Evolutionary conservation across 176 grass and related monocot genomes (phyloP).

Genomic region (Thalia dealbata): DNA sequence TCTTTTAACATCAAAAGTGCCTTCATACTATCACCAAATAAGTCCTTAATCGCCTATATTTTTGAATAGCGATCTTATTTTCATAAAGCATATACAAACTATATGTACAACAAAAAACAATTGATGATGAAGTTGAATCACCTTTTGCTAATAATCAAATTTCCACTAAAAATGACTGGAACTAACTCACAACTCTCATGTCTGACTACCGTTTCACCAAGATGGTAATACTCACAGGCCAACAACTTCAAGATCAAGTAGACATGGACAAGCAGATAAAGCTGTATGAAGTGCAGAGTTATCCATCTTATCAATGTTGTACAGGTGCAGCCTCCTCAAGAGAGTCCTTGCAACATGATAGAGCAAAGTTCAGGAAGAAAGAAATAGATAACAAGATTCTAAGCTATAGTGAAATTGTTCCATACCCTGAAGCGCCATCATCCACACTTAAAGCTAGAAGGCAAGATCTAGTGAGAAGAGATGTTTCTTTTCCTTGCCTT

Average conservation of each 20-base stretch:
- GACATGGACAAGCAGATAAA: constrained; percentile 16
- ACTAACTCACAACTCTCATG: not conserved
- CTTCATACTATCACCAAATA: not conserved
- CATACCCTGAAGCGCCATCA: constrained; percentile 29
- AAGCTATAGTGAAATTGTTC: not conserved
- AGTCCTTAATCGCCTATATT: not conserved
- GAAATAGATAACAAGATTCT: not conserved
- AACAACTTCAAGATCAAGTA: constrained; percentile 32
- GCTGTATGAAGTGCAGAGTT: constrained; percentile 14
- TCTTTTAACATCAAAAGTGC: not conserved
- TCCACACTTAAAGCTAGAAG: constrained; percentile 30
- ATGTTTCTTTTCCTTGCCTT: constrained; percentile 16
- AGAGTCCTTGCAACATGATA: constrained; percentile 19
- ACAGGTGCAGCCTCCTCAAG: constrained; percentile 21
- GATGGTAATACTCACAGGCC: constrained; percentile 22
- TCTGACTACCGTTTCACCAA: not conserved
- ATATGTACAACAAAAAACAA: not conserved
- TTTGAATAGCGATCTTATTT: not conserved
- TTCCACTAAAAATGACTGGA: not conserved
- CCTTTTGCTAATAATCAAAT: not conserved
- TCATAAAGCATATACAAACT: not conserved
- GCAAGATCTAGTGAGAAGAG: constrained; percentile 29
- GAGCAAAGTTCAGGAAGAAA: not conserved
- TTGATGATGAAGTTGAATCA: not conserved
- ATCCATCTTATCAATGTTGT: constrained; percentile 29